Conservation (phyloP, 2,329 filamentous ascomycete genomes). For the Fusarium dlaminii region DNA sequence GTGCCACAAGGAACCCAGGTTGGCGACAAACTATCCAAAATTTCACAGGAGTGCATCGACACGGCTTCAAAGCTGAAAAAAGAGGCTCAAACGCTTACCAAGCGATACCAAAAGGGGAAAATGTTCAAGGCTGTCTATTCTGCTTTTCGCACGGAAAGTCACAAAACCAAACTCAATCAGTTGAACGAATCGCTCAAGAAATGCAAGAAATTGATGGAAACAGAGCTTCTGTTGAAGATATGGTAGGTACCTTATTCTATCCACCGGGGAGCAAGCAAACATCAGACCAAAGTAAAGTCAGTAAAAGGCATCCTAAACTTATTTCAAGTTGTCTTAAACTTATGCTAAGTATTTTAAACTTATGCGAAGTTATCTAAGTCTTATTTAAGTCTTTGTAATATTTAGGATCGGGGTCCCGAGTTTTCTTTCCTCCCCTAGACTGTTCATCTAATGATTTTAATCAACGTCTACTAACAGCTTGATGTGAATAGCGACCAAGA, state of each 20-base stretch:
- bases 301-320: too few species aligned
- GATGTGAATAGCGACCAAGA: accelerated
- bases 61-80: neutral
- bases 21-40: neutral
- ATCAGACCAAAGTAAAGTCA: too few species aligned
- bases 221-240: neutral
- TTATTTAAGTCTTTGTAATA: too few species aligned
- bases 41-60: neutral
- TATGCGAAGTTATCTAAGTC: accelerated
- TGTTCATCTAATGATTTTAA: accelerated
- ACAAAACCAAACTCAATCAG: accelerated
- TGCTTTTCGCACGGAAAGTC: accelerated
- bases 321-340: too few species aligned
- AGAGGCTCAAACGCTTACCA: neutral
- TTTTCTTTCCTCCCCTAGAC: neutral
- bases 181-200: neutral
- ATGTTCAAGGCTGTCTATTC: neutral
- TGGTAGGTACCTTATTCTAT: neutral
- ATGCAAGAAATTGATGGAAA: neutral
- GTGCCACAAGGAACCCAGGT: neutral
- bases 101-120: neutral
- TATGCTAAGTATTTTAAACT: neutral
- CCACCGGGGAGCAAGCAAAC: too few species aligned
- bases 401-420: accelerated
- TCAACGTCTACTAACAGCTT: accelerated